Evolutionary conservation across 225 moss, liverwort and hornwort genomes (phyloP), one percentile per base, ranked within the genome.

Genomic region (Thuidium tamariscinum): DNA sequence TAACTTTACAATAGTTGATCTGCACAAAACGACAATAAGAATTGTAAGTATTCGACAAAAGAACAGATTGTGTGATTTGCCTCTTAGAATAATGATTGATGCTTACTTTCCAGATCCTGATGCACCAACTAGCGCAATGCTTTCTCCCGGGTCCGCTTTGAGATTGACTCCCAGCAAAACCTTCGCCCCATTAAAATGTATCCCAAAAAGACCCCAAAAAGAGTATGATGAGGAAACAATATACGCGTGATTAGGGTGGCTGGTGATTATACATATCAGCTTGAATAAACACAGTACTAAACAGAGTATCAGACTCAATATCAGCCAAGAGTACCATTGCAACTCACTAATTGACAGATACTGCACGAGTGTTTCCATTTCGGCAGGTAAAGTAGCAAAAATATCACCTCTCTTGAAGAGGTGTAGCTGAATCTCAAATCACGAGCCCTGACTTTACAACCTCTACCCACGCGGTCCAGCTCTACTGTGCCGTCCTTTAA

Each of bases 1-100:
- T 79, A 97, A 86, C 86, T 97, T 97, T 61, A 97, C 97, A 87
- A 97, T 95, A 57, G 97, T 97, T 81, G 96, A 96, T 85, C 93
- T 93, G 91, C 89, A 91, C 83, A 91, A n/a, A 76, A 46, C n/a
- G 67, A 57, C 68, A 83, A 75, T 77, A 52, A 82, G 13, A 64
- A n/a, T 67, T 39, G 52, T 88, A 25, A 90, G 69, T 68, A 68
- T 46, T 87, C 73, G 60, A 55, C 56, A 69, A 11, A 80, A 77
- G 74, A 74, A 62, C 11, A 84, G 71, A 66, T 36, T 65, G 61
- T 16, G 83, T 34, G 48, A 72, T 67, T 81, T 56, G 34, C 70
- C 82, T 78, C 71, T 63, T 52, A 25, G 23, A 69, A 46, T 72
- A 37, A 60, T 49, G 60, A 77, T 30, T 61, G 11, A 41, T 41